phyloP scores from a whole-genome alignment of 208 protist genomes.

The Trypanosoma platydactyli region DNA sequence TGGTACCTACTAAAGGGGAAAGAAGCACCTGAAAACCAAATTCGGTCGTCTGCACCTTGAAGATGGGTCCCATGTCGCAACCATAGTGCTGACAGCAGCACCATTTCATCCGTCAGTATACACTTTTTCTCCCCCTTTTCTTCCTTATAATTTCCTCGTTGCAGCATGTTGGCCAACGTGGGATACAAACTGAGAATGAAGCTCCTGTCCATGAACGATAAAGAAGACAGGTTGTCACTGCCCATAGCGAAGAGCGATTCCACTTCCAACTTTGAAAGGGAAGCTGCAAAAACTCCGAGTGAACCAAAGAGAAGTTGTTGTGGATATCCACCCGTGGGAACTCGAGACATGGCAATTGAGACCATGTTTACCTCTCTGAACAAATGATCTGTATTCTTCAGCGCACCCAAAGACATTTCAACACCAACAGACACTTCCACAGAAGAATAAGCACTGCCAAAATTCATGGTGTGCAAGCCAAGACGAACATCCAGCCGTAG shows the following conservation, averaged over 20 bases:
- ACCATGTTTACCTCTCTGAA: conserved; percentile 16
- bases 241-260: conserved; percentile 29
- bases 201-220: conserved; percentile 27
- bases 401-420: conserved; percentile 17
- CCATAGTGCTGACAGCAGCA: conserved; percentile 21
- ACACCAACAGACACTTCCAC: conserved; percentile 1
- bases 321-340: background rate
- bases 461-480: conserved; percentile 6
- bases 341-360: conserved; percentile 6
- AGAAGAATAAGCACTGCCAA: background rate
- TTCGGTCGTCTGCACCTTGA: background rate
- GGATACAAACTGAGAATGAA: conserved; percentile 30
- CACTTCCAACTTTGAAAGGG: conserved; percentile 22
- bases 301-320: conserved; percentile 29
- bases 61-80: background rate
- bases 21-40: conserved; percentile 6
- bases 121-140: background rate
- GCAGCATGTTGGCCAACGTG: conserved; percentile 14
- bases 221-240: conserved; percentile 31
- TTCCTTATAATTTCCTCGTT: background rate
- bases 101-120: conserved; percentile 11
- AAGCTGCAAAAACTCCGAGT: conserved; percentile 22
- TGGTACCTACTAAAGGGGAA: conserved; percentile 26
- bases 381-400: conserved; percentile 5
- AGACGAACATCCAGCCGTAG: conserved; percentile 12